A percentile compares a stretch with the other conserved stretches of the same genome.
These are phyloP conservation scores for Bacterosira constricta DNA, from an alignment of 108 stramenopile species.

Conservation along the genomic window DNA sequence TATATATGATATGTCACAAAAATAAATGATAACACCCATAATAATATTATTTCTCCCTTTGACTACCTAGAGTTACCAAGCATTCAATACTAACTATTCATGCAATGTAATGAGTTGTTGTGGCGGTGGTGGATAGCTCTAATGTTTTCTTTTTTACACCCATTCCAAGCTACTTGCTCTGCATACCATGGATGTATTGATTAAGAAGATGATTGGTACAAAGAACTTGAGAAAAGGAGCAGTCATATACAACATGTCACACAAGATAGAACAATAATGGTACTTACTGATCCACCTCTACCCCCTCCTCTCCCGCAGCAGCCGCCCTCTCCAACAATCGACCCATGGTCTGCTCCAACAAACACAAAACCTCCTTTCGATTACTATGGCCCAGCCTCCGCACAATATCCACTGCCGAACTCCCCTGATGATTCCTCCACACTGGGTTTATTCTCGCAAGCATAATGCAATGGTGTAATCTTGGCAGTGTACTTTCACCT, in stretches of 20 bases:
- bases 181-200: not conserved
- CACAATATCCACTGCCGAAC: constrained; percentile 74
- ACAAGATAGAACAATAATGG: not conserved
- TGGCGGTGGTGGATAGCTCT: not conserved
- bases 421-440: constrained; percentile 77
- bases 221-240: not conserved
- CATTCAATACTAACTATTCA: too few relatives aligned
- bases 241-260: not conserved
- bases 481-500: constrained; percentile 69
- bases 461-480: constrained; percentile 78
- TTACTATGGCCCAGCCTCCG: constrained; percentile 74
- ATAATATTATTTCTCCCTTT: not conserved
- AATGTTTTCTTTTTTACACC: constrained; percentile 12
- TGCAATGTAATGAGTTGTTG: too few relatives aligned
- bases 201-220: not conserved
- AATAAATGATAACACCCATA: not conserved
- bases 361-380: constrained; percentile 53
- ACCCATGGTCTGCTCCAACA: constrained; percentile 46
- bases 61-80: too few relatives aligned
- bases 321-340: constrained; percentile 23
- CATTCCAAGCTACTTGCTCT: constrained; percentile 34
- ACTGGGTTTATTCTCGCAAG: constrained; percentile 78
- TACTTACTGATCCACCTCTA: constrained; percentile 42
- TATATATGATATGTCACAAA: not conserved
- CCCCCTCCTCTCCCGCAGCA: constrained; percentile 27